Percentiles rank a stretch among this genome's conserved stretches.
Conservation (phyloP, 148 eudicot species). For the Rhododendron molle region DNA sequence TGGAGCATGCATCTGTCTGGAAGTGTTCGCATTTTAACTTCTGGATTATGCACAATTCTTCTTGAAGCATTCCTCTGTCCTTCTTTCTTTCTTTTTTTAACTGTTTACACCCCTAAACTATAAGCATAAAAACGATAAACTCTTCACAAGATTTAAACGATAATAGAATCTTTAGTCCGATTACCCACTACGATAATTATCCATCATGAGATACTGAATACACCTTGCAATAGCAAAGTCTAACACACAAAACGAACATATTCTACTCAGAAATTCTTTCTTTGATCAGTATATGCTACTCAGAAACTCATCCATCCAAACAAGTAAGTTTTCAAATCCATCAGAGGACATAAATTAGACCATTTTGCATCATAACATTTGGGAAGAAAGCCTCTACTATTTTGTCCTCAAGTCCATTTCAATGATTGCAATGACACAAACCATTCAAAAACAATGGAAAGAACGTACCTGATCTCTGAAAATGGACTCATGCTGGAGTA, state of each 20-base stretch:
- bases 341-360: background rate
- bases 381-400: background rate
- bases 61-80: no score
- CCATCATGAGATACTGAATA: background rate
- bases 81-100: background rate
- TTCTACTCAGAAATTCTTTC: no score
- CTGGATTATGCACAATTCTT: background rate
- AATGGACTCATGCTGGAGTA: constrained; percentile 47
- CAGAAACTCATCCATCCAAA: background rate
- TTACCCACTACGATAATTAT: background rate
- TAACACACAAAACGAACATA: background rate
- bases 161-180: background rate
- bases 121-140: background rate
- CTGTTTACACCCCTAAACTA: background rate
- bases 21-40: background rate
- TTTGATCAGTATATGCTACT: no score
- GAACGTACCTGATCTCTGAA: constrained; percentile 53
- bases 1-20: background rate
- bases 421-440: background rate
- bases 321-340: background rate
- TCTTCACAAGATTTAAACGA: background rate
- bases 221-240: background rate
- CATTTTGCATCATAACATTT: no score
- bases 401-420: background rate
- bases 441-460: background rate